Conservation (phyloP, 768 basidiomycete genomes). For the Mycena vitilis region DNA sequence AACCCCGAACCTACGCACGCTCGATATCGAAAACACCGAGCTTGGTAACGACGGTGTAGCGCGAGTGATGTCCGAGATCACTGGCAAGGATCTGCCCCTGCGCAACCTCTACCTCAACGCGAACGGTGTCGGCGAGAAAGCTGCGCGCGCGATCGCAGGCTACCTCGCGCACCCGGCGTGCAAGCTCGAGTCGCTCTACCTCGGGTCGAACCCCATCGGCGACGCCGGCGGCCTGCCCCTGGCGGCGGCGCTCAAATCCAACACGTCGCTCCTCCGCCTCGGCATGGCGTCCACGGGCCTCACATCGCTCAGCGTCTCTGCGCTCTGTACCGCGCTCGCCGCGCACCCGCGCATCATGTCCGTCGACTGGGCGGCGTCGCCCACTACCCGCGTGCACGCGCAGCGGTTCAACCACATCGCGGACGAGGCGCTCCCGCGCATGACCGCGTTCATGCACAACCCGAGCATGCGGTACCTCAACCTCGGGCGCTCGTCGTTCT, state of each 20-base stretch:
- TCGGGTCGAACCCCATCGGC: slow-evolving; percentile 32
- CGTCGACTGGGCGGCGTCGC: slow-evolving; percentile 21
- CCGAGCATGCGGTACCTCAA: slow-evolving; percentile 26
- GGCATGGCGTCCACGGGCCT: slow-evolving; percentile 29
- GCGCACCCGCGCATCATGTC: slow-evolving; percentile 25
- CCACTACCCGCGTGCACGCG: slow-evolving; percentile 23
- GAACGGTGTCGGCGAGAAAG: slow-evolving; percentile 30
- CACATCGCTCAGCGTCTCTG: slow-evolving; percentile 16
- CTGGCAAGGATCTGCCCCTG: slow-evolving; percentile 22
- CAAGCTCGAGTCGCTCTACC: slow-evolving; percentile 31
- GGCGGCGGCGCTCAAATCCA: slow-evolving; percentile 23
- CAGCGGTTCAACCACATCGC: slow-evolving; percentile 31
- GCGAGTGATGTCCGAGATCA: slow-evolving; percentile 23
- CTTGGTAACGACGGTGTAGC: slow-evolving; percentile 32
- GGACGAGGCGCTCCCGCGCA: slow-evolving; percentile 9
- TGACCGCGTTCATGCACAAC: slow-evolving; percentile 25
- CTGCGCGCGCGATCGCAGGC: slow-evolving; percentile 24
- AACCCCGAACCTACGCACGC: slow-evolving; percentile 32
- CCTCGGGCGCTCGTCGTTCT: slow-evolving; percentile 27
- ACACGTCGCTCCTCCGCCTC: slow-evolving; percentile 28
- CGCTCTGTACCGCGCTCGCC: slow-evolving; percentile 27
- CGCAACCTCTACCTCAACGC: slow-evolving; percentile 34
- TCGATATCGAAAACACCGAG: slow-evolving; percentile 35
- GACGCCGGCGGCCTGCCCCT: slow-evolving; percentile 30
- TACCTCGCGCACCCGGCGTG: slow-evolving; percentile 28